Conservation (phyloP, 768 basidiomycete genomes). For the Leccinellum rugosiceps region DNA sequence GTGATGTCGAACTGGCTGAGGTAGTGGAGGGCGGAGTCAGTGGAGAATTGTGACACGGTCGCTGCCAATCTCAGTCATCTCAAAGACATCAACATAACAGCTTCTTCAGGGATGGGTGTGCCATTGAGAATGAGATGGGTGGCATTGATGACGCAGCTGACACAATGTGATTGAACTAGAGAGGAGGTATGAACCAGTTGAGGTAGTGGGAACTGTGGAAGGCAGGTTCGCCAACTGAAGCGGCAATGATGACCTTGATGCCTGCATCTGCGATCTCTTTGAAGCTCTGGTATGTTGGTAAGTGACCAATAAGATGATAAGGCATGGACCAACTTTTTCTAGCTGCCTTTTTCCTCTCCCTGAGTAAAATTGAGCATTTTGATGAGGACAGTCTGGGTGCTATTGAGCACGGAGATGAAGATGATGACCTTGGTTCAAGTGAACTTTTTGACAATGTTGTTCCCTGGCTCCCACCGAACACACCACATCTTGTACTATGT, state of each 20-base stretch:
- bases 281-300: constrained; percentile 61
- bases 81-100: no score
- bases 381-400: constrained; percentile 92
- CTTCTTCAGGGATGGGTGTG: constrained; percentile 94
- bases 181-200: constrained; percentile 84
- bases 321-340: constrained; percentile 59
- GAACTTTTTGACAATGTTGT: no score
- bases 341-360: no score
- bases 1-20: no score
- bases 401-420: constrained; percentile 89
- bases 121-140: constrained; percentile 95
- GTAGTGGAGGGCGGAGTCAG: no score
- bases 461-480: no score
- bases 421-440: constrained; percentile 90
- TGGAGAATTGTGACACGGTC: no score
- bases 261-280: constrained; percentile 97
- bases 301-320: background rate
- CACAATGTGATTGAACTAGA: constrained; percentile 94
- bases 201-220: constrained; percentile 98
- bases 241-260: constrained; percentile 90
- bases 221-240: constrained; percentile 90
- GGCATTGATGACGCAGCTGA: constrained; percentile 94
- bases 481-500: constrained; percentile 97
- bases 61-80: no score
- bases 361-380: constrained; percentile 96